Percentiles rank a stretch among this genome's conserved stretches.
Conservation (phyloP, 352 stramenopile species). For the Phytophthora kernoviae region DNA sequence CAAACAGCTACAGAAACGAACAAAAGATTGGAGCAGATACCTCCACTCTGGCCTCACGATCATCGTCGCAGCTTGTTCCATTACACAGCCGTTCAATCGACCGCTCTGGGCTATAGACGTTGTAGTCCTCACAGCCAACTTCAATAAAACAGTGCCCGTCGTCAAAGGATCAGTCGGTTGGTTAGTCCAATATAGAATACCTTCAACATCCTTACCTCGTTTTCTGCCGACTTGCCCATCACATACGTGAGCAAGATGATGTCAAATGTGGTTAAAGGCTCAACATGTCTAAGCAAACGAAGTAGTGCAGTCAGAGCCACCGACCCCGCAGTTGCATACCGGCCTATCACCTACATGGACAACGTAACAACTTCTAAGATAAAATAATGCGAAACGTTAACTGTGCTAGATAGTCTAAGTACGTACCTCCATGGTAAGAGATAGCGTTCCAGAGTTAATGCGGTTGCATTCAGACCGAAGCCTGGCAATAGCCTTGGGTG, state of each 20-base stretch:
- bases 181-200: background rate
- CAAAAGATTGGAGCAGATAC: constrained; percentile 44
- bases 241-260: constrained; percentile 65
- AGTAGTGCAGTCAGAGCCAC: constrained; percentile 52
- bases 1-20: constrained; percentile 64
- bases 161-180: background rate
- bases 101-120: constrained; percentile 48
- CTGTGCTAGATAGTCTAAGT: background rate
- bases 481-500: constrained; percentile 50
- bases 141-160: background rate
- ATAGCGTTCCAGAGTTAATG: constrained; percentile 51
- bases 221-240: constrained; percentile 67
- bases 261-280: constrained; percentile 62
- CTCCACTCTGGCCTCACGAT: constrained; percentile 53
- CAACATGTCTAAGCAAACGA: constrained; percentile 44
- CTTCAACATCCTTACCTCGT: constrained; percentile 42
- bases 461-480: constrained; percentile 70
- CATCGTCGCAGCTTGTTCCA: constrained; percentile 33
- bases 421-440: constrained; percentile 57
- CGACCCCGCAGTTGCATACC: constrained; percentile 60
- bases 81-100: constrained; percentile 33
- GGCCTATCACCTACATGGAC: constrained; percentile 51
- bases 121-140: constrained; percentile 51
- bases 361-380: background rate
- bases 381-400: background rate